Evolutionary conservation across 2,329 filamentous ascomycete species (phyloP), one percentile per base, ranked within the genome.

Genomic region (Alternaria triticimaculans): DNA sequence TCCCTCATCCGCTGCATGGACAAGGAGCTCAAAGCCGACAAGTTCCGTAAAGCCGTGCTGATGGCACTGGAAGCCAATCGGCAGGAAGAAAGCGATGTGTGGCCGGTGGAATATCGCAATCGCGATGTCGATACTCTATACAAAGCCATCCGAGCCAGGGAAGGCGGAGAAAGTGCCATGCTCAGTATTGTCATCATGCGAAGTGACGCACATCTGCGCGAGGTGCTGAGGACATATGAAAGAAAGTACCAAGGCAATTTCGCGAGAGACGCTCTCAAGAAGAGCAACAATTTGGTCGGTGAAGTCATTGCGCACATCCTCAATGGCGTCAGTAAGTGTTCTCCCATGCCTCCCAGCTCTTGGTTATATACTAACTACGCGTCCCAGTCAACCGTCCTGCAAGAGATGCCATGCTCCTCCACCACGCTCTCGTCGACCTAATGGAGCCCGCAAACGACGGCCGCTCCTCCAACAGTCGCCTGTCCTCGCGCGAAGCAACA

Each of bases 271-370:
- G 93, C 95, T 72, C 87, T 98, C 73, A 88, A 88, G 76, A 97
- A 96, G 85, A 96, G 93, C 69, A 90, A 90, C 21, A 98, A 98
- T 78, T 85, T 99, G 20, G 94, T 98, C 62, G 96, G 96, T 68
- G 96, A 99, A 83, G 89, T 97, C 20, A 89, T 98, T 41, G 93
- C 94, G 0, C 96, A 98, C 80, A 93, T 98, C 72, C 90, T 99
- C 75, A 97, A 98, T 82, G 96, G 96, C 74, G 90, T 97, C 61
- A 97, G 60, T 63, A 60, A 55, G 60, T 55, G 4, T 18, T 33
- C 1, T 4, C 28, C 26, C 8, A 7, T 9, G 2, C 1, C 23
- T 25, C 26, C 2, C 21, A 3, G 1, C 5, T 12, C 14, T 28
- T 1, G 15, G 2, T 12, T 15, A 11, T 15, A 1, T 25, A 30